Conservation (phyloP, 1,139 yeast species). For the Kurtzmaniella quercitrusa region DNA sequence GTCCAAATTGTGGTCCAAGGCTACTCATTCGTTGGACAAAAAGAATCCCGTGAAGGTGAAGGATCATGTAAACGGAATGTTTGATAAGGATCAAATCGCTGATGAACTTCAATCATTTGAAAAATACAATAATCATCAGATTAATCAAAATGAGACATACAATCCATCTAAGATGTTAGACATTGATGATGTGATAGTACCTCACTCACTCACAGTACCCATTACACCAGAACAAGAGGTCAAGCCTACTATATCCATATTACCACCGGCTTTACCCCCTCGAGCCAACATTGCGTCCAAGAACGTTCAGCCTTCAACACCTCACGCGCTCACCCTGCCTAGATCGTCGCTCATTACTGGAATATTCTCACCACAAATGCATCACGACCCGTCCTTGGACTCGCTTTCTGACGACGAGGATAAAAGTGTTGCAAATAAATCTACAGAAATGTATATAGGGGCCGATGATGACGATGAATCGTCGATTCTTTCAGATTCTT, state of each 20-base stretch:
- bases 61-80: conserved; percentile 30
- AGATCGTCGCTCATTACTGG: conserved; percentile 3
- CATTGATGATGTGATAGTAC: conserved; percentile 18
- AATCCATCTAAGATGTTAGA: conserved; percentile 23
- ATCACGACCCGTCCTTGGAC: not conserved
- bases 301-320: not conserved
- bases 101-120: conserved; percentile 33
- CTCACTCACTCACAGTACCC: conserved; percentile 7
- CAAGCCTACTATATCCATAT: not conserved
- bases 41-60: conserved; percentile 24
- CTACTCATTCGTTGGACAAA: conserved; percentile 22
- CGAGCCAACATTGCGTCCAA: conserved; percentile 21
- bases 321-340: conserved; percentile 3
- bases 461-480: conserved; percentile 14
- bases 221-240: not conserved
- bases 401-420: conserved; percentile 8
- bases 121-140: conserved; percentile 25
- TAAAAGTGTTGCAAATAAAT: conserved; percentile 18
- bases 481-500: conserved; percentile 14
- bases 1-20: conserved; percentile 26
- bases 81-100: conserved; percentile 25
- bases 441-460: conserved; percentile 7
- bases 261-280: conserved; percentile 30
- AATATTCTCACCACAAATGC: conserved; percentile 3
- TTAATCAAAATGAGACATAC: conserved; percentile 27